Evolutionary conservation across 2,329 filamentous ascomycete species (phyloP), one percentile per base, ranked within the genome.

Genomic region (Clarireedia homoeocarpa): DNA sequence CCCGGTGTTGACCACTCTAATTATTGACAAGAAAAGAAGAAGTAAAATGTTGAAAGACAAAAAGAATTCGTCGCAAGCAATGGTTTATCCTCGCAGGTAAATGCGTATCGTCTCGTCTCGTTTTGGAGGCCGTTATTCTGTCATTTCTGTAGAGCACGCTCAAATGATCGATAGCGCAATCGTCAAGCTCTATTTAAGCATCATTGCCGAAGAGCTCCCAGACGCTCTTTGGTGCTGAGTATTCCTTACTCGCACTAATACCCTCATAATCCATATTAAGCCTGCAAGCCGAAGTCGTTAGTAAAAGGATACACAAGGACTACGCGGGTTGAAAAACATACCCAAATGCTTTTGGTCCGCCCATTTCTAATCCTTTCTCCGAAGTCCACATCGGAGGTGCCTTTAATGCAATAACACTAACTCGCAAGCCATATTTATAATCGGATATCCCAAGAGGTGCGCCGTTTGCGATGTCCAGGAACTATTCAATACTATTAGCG

Each of bases 361-460:
- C 73, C 51, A 74, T 63, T 39, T 68, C 66, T 55, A 76, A 59
- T 0, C 72, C 73, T 50, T 66, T 62, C 49, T 69, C 58, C 5
- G 67, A 70, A 5, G 60, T 77, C 78, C 78, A 81, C 10, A 78
- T 61, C 0, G 77, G 75, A 56, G 77, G 75, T 1, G 75, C 74
- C 2, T 76, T 70, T 34, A 81, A 67, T 0, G 71, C 77, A 57
- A 81, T 74, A 0, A 81, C 77, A 34, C 66, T 74, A 0, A 80
- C 77, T 4, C 72, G 69, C 2, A 80, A 60, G 0, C 78, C 78
- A 53, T 80, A 81, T 9, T 77, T 71, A 30, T 78, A 66, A 24
- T 80, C 77, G 14, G 75, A 73, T 0, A 77, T 75, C 0, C 77
- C 77, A 4, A 80, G 70, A 0, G 76, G 77, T 49, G 76, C 75